Evolutionary conservation across 495 filamentous ascomycete species (phyloP), one percentile per base, ranked within the genome.

Genomic region (Daldinia bambusicola): DNA sequence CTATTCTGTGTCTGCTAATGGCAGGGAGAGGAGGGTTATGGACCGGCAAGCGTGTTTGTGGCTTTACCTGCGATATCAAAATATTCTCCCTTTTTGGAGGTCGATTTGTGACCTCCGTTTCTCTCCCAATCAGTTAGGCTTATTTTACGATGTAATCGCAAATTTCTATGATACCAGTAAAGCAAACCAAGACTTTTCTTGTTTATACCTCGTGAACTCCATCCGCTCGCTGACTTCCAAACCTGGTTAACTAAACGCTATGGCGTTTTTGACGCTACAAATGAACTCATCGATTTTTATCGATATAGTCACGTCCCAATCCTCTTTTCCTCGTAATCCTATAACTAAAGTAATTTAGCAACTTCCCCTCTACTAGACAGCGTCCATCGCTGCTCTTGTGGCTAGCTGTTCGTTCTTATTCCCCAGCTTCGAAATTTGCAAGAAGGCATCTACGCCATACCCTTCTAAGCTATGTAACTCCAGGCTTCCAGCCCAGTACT

Each of bases 371-470:
- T 14, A 56, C 85, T 84, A 97, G 41, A 98, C 90, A 22, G 93
- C 93, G 82, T 98, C 93, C 85, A 97, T 93, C 57, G 86, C 90
- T 20, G 94, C 94, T 74, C 94, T 82, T 34, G 92, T 96, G 10
- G 90, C 95, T 56, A 99, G 81, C 77, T 97, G 94, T 83, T 99
- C 95, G 76, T 97, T 97, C 84, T 98, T 98, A 80, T 99, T 99
- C 20, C 95, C 95, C 61, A 99, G 85, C 80, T 97, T 97, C 6
- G 93, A 95, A 40, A 99, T 97, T 79, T 98, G 95, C 67, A 99
- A 79, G 77, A 98, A 99, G 1, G 92, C 95, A 81, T 99, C 95
- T n/a, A 96, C 93, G 1, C 95, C 95, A 72, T 98, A 99, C 0
- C 95, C 95, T 73, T 98, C 95, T 38, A 99, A 80, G 77, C 90